Evolutionary conservation across 2,329 filamentous ascomycete genomes (phyloP).

Genomic region (Westerdykella aurantiaca): DNA sequence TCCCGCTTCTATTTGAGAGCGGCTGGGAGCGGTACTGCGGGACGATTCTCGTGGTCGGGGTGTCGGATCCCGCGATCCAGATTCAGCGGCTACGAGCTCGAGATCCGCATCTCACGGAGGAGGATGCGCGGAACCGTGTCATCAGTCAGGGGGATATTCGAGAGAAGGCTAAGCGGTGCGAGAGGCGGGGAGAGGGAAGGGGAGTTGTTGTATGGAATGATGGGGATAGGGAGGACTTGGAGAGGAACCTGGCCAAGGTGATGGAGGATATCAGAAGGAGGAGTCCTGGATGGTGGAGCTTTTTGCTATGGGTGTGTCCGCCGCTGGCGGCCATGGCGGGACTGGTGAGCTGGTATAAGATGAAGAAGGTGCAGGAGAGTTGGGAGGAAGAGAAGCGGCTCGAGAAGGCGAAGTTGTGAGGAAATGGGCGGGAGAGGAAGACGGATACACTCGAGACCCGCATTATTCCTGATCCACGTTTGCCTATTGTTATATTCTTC

Average conservation of each 20-base stretch:
- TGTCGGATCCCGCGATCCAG: conserved; percentile 72
- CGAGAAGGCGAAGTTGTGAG: conserved; percentile 56
- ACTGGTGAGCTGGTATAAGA: conserved; percentile 66
- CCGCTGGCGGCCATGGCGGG: conserved; percentile 66
- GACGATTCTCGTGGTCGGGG: conserved; percentile 78
- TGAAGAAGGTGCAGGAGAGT: conserved; percentile 60
- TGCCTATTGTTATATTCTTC: no score
- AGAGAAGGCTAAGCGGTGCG: conserved; percentile 71
- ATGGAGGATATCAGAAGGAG: conserved; percentile 56
- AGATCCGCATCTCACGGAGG: conserved; percentile 70
- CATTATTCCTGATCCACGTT: no score
- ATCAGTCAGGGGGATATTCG: conserved; percentile 79
- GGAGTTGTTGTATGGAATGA: conserved; percentile 93
- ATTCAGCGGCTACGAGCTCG: conserved; percentile 70
- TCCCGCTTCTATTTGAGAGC: conserved; percentile 87
- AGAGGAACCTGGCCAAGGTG: conserved; percentile 58
- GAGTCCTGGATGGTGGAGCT: conserved; percentile 83
- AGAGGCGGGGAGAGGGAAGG: conserved; percentile 55
- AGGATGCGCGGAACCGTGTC: conserved; percentile 84
- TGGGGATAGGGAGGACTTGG: conserved; percentile 63
- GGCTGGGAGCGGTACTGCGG: conserved; percentile 81
- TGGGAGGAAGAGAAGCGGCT: conserved; percentile 59
- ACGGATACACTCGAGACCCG: no score
- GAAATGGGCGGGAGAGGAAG: no score
- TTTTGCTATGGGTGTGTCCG: conserved; percentile 61